Evolutionary conservation across 306 rosid species (phyloP).

Genomic region (Glycyrrhiza uralensis): DNA sequence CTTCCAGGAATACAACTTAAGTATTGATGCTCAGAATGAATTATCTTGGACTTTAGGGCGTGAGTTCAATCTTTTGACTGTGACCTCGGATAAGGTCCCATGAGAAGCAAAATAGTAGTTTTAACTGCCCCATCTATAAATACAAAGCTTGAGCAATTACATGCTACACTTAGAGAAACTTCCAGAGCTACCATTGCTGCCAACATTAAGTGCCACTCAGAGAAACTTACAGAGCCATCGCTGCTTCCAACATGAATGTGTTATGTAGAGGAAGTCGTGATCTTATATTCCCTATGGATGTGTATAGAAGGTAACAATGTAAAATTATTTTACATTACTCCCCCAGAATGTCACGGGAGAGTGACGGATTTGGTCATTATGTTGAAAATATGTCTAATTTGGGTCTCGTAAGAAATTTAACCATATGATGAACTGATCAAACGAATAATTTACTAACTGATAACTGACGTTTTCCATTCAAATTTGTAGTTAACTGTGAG

Average conservation of each 20-base stretch:
- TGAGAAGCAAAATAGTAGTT: constrained; percentile 22
- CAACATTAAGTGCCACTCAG: not conserved
- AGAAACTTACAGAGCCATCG: not conserved
- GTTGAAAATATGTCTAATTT: not conserved
- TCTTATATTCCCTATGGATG: not conserved
- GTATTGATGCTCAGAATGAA: constrained; percentile 53
- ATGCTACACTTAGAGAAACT: not conserved
- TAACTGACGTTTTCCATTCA: not conserved
- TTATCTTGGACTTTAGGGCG: constrained; percentile 65
- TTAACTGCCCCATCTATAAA: not conserved
- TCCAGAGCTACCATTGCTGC: not conserved
- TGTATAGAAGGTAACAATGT: not conserved
- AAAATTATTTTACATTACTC: not conserved
- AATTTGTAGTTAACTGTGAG: not conserved
- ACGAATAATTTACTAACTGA: not conserved
- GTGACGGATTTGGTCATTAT: not conserved
- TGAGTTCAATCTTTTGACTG: constrained; percentile 62
- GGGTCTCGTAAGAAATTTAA: not conserved
- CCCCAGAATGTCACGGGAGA: not conserved
- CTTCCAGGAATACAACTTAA: constrained; percentile 72
- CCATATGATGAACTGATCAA: not conserved
- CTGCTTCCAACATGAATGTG: constrained; percentile 6
- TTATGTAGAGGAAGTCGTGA: constrained; percentile 13
- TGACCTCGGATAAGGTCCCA: constrained; percentile 37
- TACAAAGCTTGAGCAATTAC: constrained; percentile 13